Evolutionary conservation across 2,329 filamentous ascomycete species (phyloP).

Genomic region (Graphium sp.): DNA sequence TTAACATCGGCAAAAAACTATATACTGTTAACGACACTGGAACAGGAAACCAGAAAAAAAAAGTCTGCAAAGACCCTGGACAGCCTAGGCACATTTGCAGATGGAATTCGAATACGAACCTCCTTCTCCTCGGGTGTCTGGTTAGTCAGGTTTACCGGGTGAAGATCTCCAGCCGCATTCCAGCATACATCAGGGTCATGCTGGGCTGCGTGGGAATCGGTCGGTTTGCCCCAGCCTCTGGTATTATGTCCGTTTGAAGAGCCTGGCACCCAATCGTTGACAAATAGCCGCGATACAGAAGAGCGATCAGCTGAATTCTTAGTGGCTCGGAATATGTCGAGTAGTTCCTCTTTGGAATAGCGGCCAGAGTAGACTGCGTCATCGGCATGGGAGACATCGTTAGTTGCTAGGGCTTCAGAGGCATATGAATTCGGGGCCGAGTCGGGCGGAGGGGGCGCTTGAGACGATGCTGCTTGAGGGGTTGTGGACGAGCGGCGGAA

Average conservation of each 20-base stretch:
- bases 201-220: conserved; percentile 55
- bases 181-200: conserved; percentile 91
- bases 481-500: conserved; percentile 48
- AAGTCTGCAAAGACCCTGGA: conserved; percentile 6
- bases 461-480: conserved; percentile 24
- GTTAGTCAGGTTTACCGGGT: conserved; percentile 56
- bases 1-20: conserved; percentile 52
- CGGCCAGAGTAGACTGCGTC: conserved; percentile 30
- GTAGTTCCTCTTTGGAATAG: conserved; percentile 65
- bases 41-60: conserved; percentile 4
- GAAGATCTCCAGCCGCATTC: conserved; percentile 54
- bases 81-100: too few species aligned
- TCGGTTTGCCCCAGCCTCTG: conserved; percentile 61
- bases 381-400: conserved; percentile 13
- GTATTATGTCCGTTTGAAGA: conserved; percentile 48
- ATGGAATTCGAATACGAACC: conserved; percentile 18
- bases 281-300: conserved; percentile 52
- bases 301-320: too few species aligned
- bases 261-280: conserved; percentile 65
- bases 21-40: conserved; percentile 1
- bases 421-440: conserved; percentile 9
- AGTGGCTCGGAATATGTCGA: conserved; percentile 60
- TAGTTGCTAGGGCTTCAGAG: conserved; percentile 7
- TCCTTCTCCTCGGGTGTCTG: conserved; percentile 48
- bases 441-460: conserved; percentile 17